These are phyloP conservation scores for Pezicula neosporulosa DNA, from an alignment of 2,329 filamentous ascomycete species.

Conservation along the genomic window DNA sequence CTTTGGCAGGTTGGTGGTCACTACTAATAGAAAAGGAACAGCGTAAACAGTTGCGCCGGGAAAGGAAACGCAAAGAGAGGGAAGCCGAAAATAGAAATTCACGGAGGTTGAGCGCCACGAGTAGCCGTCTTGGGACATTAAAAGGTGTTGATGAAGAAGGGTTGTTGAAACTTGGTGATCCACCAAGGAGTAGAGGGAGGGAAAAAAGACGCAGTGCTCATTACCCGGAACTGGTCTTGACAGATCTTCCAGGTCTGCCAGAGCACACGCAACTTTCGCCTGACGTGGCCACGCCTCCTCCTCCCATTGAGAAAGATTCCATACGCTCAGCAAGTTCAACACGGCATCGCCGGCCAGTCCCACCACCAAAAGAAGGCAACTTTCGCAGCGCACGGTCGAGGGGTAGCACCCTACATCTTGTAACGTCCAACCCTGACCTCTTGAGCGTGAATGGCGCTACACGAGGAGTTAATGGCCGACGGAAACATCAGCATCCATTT, in stretches of 20 bases:
- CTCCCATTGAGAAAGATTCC: conserved; percentile 76
- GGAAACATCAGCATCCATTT: conserved; percentile 58
- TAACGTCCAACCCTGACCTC: conserved; percentile 63
- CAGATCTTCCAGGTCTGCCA: conserved; percentile 74
- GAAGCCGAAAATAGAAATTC: conserved; percentile 79
- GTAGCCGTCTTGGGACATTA: conserved; percentile 77
- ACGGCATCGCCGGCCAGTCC: conserved; percentile 68
- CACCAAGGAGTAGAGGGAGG: conserved; percentile 70
- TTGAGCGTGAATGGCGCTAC: conserved; percentile 37
- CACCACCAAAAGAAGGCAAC: conserved; percentile 80
- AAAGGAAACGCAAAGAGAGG: conserved; percentile 79
- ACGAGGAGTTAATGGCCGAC: conserved; percentile 33
- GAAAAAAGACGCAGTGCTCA: conserved; percentile 72
- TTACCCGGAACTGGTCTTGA: conserved; percentile 58
- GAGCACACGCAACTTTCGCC: conserved; percentile 46
- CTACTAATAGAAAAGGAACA: conserved; percentile 91
- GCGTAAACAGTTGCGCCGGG: conserved; percentile 75
- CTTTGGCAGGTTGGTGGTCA: conserved; percentile 93
- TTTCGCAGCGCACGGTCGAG: conserved; percentile 67
- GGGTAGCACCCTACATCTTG: conserved; percentile 83
- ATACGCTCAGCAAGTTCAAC: conserved; percentile 75
- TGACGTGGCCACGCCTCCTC: conserved; percentile 49
- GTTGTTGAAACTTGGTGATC: conserved; percentile 39
- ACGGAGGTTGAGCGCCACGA: conserved; percentile 82
- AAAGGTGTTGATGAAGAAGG: conserved; percentile 78